These are phyloP conservation scores for Aureobasidium lini DNA, from an alignment of 2,329 filamentous ascomycete species.

Conservation along the genomic window DNA sequence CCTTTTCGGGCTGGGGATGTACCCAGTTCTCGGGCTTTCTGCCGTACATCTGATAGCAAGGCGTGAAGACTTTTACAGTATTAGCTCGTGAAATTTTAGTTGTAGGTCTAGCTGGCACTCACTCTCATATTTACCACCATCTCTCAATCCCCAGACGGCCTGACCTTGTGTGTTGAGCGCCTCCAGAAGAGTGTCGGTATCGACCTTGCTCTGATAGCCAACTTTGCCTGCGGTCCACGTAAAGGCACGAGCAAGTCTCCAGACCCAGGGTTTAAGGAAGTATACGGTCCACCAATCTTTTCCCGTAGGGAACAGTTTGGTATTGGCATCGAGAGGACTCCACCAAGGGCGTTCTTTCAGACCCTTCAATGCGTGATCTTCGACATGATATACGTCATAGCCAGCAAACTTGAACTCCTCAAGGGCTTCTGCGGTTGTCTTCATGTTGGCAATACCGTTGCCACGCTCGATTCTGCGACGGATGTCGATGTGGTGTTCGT, in stretches of 20 bases:
- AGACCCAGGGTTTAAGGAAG: constrained; percentile 77
- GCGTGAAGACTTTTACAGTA: constrained; percentile 64
- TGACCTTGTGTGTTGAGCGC: constrained; percentile 82
- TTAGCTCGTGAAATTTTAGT: too few species aligned
- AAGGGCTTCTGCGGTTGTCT: constrained; percentile 72
- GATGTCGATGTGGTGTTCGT: constrained; percentile 78
- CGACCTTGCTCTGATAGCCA: constrained; percentile 43
- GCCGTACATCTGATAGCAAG: constrained; percentile 95
- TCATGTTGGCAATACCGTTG: constrained; percentile 97
- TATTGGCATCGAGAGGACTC: constrained; percentile 76
- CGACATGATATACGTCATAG: constrained; percentile 73
- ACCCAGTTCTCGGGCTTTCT: constrained; percentile 57
- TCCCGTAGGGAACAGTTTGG: constrained; percentile 66
- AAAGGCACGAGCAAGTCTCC: constrained; percentile 65
- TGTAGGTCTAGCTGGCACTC: too few species aligned
- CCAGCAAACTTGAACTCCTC: constrained; percentile 78
- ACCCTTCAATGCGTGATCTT: constrained; percentile 73
- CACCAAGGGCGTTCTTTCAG: constrained; percentile 88
- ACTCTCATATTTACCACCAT: constrained; percentile 70
- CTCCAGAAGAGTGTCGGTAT: constrained; percentile 80
- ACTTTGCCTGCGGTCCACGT: constrained; percentile 69
- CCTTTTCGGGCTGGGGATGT: background rate
- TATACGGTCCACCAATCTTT: constrained; percentile 66
- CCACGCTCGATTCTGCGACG: constrained; percentile 94
- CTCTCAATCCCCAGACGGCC: constrained; percentile 78